These are phyloP conservation scores for Phytophthora pistaciae DNA, from an alignment of 352 stramenopile genomes.

Conservation along the genomic window DNA sequence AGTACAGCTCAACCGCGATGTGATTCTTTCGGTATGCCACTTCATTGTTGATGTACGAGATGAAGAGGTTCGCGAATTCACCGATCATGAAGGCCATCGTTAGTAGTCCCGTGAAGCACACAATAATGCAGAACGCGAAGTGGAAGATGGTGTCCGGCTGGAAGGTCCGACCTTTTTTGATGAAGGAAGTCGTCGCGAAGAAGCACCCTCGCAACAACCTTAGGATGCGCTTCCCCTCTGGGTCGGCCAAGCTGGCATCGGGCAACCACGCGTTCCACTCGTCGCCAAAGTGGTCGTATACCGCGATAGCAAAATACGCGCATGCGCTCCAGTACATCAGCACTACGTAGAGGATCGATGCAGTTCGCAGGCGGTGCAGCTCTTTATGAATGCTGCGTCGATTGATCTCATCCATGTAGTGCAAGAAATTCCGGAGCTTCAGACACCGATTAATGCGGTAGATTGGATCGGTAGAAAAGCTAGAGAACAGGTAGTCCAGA, in stretches of 20 bases:
- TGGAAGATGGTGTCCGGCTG: conserved; percentile 52
- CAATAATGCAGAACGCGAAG: conserved; percentile 59
- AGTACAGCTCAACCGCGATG: conserved; percentile 69
- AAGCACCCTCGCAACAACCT: conserved; percentile 63
- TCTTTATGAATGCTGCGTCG: conserved; percentile 69
- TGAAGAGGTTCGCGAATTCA: conserved; percentile 76
- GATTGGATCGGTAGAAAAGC: conserved; percentile 36
- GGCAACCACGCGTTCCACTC: conserved; percentile 65
- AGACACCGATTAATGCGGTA: conserved; percentile 59
- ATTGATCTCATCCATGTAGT: conserved; percentile 74
- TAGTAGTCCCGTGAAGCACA: conserved; percentile 61
- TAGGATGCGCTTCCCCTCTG: conserved; percentile 40
- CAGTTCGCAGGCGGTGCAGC: conserved; percentile 58
- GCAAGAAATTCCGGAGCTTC: conserved; percentile 57
- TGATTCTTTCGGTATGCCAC: conserved; percentile 80
- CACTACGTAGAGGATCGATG: conserved; percentile 56
- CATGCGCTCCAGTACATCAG: conserved; percentile 76
- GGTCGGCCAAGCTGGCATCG: conserved; percentile 39
- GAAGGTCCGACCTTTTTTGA: conserved; percentile 74
- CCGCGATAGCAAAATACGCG: conserved; percentile 61
- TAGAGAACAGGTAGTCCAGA: conserved; percentile 54
- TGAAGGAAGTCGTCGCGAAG: conserved; percentile 67
- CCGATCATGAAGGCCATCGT: conserved; percentile 79
- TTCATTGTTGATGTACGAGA: conserved; percentile 79
- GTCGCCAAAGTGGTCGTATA: conserved; percentile 51